Evolutionary conservation across 805 yeast genomes (phyloP).

Genomic region (Candida pini): DNA sequence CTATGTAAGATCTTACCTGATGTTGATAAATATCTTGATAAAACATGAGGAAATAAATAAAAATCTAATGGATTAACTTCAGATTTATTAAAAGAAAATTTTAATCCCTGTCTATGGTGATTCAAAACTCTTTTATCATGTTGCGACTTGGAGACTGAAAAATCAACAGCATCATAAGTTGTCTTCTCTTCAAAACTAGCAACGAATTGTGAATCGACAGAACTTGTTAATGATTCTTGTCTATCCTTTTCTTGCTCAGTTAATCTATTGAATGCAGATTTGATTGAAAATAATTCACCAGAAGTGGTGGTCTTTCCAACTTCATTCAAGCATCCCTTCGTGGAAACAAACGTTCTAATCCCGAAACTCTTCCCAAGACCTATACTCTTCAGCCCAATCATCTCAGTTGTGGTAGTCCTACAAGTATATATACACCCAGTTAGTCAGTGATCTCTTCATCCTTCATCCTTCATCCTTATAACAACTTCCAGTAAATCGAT

Average conservation of each 20-base stretch:
- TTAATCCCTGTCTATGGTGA: conserved; percentile 13
- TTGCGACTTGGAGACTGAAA: conserved; percentile 52
- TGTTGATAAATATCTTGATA: conserved; percentile 59
- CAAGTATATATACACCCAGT: no score
- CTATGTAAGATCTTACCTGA: conserved; percentile 77
- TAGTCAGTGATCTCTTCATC: no score
- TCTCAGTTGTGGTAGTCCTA: no score
- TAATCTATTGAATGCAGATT: conserved; percentile 16
- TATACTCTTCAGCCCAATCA: no score
- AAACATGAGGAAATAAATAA: conserved; percentile 64
- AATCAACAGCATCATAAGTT: conserved; percentile 79
- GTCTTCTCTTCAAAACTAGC: conserved; percentile 45
- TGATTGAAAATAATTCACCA: conserved; percentile 11
- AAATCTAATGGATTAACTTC: conserved; percentile 65
- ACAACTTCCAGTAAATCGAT: no score
- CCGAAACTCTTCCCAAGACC: no score
- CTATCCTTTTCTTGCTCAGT: conserved; percentile 16
- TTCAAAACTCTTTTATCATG: conserved; percentile 37
- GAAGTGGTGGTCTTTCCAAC: no score
- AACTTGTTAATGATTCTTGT: conserved; percentile 16
- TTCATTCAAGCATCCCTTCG: no score
- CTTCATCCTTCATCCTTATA: no score
- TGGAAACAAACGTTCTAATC: conserved; percentile 8
- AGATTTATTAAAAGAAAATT: conserved; percentile 26
- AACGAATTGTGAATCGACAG: conserved; percentile 32